Evolutionary conservation across 2,329 filamentous ascomycete species (phyloP).

Genomic region (Didymosphaeria variabile): DNA sequence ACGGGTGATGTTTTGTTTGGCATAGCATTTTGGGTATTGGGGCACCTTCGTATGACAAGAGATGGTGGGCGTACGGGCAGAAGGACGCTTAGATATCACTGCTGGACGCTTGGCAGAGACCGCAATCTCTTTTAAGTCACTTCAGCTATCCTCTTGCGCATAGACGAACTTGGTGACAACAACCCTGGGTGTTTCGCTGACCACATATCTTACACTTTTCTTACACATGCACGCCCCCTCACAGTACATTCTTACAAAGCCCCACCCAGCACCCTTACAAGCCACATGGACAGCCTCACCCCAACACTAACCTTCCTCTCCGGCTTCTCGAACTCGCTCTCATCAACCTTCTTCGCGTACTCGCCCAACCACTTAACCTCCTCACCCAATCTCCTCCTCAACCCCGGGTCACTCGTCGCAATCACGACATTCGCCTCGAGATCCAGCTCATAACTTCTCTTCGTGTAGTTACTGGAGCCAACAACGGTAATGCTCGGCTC

Average conservation of each 20-base stretch:
- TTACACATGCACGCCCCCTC: background rate
- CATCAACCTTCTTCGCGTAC: conserved; percentile 72
- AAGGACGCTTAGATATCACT: conserved; percentile 12
- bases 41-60: background rate
- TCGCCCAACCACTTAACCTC: conserved; percentile 85
- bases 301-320: conserved; percentile 87
- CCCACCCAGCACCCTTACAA: conserved; percentile 84
- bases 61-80: conserved; percentile 5
- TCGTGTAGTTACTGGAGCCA: conserved; percentile 95
- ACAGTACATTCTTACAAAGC: conserved; percentile 67
- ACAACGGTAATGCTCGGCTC: conserved; percentile 82
- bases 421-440: conserved; percentile 89
- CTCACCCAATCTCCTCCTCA: conserved; percentile 77
- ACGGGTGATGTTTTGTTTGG: background rate
- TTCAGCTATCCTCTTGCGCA: background rate
- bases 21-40: conserved; percentile 7
- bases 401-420: conserved; percentile 76
- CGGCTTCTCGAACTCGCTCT: conserved; percentile 80
- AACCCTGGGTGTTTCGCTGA: background rate
- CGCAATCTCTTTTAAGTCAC: background rate
- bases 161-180: background rate
- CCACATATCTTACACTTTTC: background rate
- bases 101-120: background rate
- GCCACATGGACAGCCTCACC: conserved; percentile 92
- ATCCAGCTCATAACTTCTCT: conserved; percentile 90